These are phyloP conservation scores for Eucalyptus caleyi DNA, from an alignment of 345 rosid genomes.

Conservation along the genomic window DNA sequence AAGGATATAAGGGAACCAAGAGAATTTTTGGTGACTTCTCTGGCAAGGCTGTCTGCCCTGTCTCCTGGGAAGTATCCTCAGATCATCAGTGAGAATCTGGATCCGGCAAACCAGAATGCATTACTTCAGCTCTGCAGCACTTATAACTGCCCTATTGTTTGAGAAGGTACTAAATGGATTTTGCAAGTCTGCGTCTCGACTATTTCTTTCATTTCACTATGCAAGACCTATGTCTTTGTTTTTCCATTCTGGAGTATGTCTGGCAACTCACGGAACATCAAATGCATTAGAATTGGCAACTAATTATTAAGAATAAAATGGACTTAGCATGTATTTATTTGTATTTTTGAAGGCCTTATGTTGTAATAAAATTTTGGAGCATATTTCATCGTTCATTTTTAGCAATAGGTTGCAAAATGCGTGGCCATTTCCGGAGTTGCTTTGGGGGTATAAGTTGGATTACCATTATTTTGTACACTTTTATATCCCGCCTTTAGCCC, in stretches of 20 bases:
- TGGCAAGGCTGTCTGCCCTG: constrained; percentile 45
- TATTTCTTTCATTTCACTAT: not conserved
- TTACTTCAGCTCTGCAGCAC: constrained; percentile 55
- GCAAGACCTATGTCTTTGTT: not conserved
- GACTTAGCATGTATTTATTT: not conserved
- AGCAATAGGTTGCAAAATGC: not conserved
- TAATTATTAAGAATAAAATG: not conserved
- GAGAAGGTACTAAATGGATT: constrained; percentile 23
- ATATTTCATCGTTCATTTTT: not conserved
- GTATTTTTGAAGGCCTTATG: not conserved
- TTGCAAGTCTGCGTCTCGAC: not conserved
- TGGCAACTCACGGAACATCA: not conserved
- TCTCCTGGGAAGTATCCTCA: constrained; percentile 74
- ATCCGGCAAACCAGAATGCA: constrained; percentile 58
- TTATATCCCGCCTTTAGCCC: not conserved
- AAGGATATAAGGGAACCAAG: constrained; percentile 68
- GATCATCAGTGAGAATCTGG: constrained; percentile 62
- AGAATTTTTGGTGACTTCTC: constrained; percentile 57
- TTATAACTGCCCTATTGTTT: constrained; percentile 50
- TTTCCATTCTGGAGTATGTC: not conserved
- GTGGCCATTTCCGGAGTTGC: not conserved
- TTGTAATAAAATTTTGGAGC: not conserved
- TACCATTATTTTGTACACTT: not conserved
- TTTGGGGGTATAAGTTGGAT: not conserved
- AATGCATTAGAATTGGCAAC: not conserved